phyloP scores from a whole-genome alignment of 2,329 filamentous ascomycete genomes.

The Ceratocystis colombiana region DNA sequence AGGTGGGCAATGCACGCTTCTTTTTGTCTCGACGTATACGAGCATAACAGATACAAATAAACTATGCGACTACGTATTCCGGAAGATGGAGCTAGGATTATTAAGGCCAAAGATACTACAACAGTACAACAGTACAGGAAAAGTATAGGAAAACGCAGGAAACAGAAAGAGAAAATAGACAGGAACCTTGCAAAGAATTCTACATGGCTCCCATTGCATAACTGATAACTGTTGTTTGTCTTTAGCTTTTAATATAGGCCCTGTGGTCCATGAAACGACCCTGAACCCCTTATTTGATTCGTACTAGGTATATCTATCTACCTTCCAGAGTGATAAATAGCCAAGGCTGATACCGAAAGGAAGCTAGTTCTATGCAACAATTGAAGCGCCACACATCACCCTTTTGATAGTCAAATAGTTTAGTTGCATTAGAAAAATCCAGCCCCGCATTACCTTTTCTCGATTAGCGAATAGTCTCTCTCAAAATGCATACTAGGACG shows the following conservation, averaged over 20 bases:
- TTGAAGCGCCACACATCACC: background rate
- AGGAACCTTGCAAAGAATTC: background rate
- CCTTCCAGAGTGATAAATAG: background rate
- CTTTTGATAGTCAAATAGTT: too few relatives aligned
- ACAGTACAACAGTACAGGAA: background rate
- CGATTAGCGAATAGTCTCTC: too few relatives aligned
- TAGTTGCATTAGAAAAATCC: too few relatives aligned
- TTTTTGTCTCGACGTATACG: background rate
- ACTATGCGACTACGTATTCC: slow-evolving; percentile 5
- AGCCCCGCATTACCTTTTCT: too few relatives aligned
- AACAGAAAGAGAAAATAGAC: background rate
- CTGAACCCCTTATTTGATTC: background rate
- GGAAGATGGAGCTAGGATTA: background rate
- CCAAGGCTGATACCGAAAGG: background rate
- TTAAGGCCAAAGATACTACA: slow-evolving; percentile 2
- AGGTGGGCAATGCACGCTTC: slow-evolving; percentile 1
- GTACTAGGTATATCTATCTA: background rate
- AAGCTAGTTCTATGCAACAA: background rate
- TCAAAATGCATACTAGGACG: too few relatives aligned
- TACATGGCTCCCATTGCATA: background rate
- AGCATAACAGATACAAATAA: background rate
- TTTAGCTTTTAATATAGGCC: background rate
- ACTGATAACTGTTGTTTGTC: too few relatives aligned
- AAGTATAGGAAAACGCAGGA: background rate
- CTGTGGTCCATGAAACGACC: background rate